Conservation (phyloP, 208 protist species). For the Crithidia expoeki region DNA sequence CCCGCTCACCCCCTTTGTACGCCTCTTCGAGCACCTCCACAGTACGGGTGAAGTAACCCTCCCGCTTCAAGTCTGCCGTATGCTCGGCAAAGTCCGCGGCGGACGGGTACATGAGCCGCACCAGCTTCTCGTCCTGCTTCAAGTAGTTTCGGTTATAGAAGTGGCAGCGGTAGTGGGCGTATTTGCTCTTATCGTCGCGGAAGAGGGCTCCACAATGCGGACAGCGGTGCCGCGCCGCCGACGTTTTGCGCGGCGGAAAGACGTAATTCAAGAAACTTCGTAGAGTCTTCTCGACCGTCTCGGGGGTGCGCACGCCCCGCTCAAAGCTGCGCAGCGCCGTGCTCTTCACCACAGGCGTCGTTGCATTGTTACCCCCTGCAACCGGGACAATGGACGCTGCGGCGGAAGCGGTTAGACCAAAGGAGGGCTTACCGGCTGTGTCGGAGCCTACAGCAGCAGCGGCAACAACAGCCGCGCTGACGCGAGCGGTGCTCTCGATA, state of each 20-base stretch:
- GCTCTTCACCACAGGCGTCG: constrained; percentile 10
- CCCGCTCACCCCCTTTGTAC: constrained; percentile 44
- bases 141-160: constrained; percentile 69
- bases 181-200: constrained; percentile 52
- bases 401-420: not conserved
- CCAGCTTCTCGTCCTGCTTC: constrained; percentile 63
- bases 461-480: constrained; percentile 25
- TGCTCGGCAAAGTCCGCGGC: constrained; percentile 57
- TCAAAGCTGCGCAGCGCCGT: constrained; percentile 27
- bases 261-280: constrained; percentile 68
- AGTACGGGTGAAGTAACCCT: constrained; percentile 44
- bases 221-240: constrained; percentile 48
- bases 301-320: constrained; percentile 35
- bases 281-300: constrained; percentile 52
- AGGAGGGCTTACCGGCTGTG: not conserved
- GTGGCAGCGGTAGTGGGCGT: constrained; percentile 79
- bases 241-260: constrained; percentile 44
- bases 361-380: not conserved
- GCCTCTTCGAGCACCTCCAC: constrained; percentile 51
- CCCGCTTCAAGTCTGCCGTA: constrained; percentile 35
- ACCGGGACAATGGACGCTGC: not conserved
- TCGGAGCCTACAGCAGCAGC: not conserved
- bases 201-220: constrained; percentile 69
- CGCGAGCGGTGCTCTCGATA: constrained; percentile 31
- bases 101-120: constrained; percentile 71